These are phyloP conservation scores for Sporothrix variecibatus DNA, from an alignment of 2,329 filamentous ascomycete genomes.

Conservation along the genomic window DNA sequence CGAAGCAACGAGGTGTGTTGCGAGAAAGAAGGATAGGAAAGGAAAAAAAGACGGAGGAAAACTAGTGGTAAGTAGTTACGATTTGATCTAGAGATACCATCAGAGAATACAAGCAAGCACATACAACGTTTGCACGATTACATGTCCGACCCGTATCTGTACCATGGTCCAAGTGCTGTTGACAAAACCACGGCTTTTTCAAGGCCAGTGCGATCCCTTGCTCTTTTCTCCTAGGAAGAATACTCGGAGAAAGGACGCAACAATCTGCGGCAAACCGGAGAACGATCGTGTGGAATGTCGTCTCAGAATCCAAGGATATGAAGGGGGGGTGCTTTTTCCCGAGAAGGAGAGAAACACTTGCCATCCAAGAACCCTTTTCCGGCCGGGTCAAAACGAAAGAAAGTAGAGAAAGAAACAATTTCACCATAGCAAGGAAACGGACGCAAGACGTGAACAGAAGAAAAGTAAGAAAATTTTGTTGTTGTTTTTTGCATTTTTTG, in stretches of 20 bases:
- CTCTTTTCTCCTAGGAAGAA: not conserved
- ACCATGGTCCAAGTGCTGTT: constrained; percentile 50
- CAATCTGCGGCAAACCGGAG: constrained; percentile 58
- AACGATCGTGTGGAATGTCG: constrained; percentile 52
- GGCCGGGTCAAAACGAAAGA: constrained; percentile 46
- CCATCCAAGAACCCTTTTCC: constrained; percentile 55
- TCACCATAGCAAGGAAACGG: constrained; percentile 10
- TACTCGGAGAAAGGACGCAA: constrained; percentile 32
- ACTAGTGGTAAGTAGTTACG: not conserved
- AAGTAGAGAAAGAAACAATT: not conserved
- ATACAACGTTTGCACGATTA: not conserved
- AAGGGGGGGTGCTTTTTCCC: constrained; percentile 26
- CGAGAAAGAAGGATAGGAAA: not conserved
- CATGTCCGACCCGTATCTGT: constrained; percentile 68
- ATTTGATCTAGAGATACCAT: not conserved
- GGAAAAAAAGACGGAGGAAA: not conserved
- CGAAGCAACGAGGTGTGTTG: not conserved
- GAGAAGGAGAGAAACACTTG: constrained; percentile 28
- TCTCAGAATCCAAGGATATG: constrained; percentile 56
- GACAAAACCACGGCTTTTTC: constrained; percentile 64
- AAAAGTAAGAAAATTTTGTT: not conserved
- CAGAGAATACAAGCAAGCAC: not conserved
- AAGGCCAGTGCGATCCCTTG: constrained; percentile 46
- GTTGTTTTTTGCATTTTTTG: constrained; percentile 17
- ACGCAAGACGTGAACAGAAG: not conserved